A percentile compares a stretch with the other conserved stretches of the same genome.
These are phyloP conservation scores for Puccinia polysora DNA, from an alignment of 1,284 basidiomycete species.

Conservation along the genomic window DNA sequence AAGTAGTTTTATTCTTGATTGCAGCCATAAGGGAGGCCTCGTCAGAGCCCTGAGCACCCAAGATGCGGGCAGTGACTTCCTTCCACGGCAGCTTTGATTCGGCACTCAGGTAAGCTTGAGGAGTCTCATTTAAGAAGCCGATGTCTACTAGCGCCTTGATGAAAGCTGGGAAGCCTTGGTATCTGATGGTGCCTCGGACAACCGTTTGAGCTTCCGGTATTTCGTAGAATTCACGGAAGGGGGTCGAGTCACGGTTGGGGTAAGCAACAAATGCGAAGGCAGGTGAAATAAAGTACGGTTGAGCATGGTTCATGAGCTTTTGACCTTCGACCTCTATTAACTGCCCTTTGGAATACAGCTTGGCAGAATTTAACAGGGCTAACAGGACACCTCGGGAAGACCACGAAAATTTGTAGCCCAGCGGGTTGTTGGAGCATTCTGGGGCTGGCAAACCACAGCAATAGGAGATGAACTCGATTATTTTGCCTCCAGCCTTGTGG, in stretches of 20 bases:
- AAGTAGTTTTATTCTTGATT: conserved; percentile 66
- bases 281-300: conserved; percentile 92
- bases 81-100: conserved; percentile 67
- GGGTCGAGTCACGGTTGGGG: conserved; percentile 91
- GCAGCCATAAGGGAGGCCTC: conserved; percentile 73
- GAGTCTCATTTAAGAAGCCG: conserved; percentile 74
- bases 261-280: conserved; percentile 95
- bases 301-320: conserved; percentile 78
- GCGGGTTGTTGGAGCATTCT: conserved; percentile 80
- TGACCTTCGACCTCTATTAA: conserved; percentile 62
- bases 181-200: conserved; percentile 87
- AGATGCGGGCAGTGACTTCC: conserved; percentile 73
- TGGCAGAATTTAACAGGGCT: conserved; percentile 85
- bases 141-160: conserved; percentile 80
- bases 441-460: conserved; percentile 94
- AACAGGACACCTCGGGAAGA: conserved; percentile 92
- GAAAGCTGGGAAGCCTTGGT: conserved; percentile 98
- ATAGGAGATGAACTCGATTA: conserved; percentile 80
- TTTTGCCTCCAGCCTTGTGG: conserved; percentile 89
- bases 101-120: conserved; percentile 69
- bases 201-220: conserved; percentile 92
- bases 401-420: conserved; percentile 99
- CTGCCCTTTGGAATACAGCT: conserved; percentile 69
- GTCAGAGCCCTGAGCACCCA: conserved; percentile 65
- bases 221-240: conserved; percentile 75